Conservation (phyloP, 805 yeast species). For the Metschnikowia arizonensis region DNA sequence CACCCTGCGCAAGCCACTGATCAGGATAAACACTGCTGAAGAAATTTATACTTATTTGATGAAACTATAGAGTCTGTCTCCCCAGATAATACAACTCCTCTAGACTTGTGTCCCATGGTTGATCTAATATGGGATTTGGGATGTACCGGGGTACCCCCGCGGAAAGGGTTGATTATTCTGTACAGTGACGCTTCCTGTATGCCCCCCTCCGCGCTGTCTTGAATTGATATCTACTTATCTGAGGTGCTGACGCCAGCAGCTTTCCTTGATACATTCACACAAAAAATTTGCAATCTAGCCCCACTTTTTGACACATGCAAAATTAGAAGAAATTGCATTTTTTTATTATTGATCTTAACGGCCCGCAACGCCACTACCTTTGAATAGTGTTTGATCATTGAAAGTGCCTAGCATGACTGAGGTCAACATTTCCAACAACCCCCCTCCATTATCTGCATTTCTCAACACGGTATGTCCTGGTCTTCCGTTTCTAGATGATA, state of each 20-base stretch:
- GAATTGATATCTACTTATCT: not conserved
- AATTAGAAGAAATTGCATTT: not conserved
- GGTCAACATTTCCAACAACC: slow-evolving; percentile 11
- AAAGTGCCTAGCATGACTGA: slow-evolving; percentile 6
- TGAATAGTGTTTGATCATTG: not conserved
- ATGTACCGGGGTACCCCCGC: too few species aligned
- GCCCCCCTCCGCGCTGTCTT: not conserved
- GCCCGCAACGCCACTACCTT: not conserved
- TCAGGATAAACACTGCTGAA: too few species aligned
- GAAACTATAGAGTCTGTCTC: too few species aligned
- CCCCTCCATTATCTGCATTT: slow-evolving; percentile 29
- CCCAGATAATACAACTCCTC: too few species aligned
- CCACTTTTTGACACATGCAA: not conserved
- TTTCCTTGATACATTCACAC: not conserved
- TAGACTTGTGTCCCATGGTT: too few species aligned
- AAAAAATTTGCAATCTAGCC: not conserved
- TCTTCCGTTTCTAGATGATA: slow-evolving; percentile 27
- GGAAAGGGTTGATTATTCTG: too few species aligned
- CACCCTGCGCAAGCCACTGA: too few species aligned
- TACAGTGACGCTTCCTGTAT: not conserved
- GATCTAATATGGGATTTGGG: too few species aligned
- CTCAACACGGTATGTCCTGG: slow-evolving; percentile 39
- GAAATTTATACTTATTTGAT: too few species aligned
- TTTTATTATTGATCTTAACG: not conserved
- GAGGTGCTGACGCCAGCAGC: not conserved